Evolutionary conservation across 768 basidiomycete species (phyloP).

Genomic region (Boletus pseudo-olivaceus): DNA sequence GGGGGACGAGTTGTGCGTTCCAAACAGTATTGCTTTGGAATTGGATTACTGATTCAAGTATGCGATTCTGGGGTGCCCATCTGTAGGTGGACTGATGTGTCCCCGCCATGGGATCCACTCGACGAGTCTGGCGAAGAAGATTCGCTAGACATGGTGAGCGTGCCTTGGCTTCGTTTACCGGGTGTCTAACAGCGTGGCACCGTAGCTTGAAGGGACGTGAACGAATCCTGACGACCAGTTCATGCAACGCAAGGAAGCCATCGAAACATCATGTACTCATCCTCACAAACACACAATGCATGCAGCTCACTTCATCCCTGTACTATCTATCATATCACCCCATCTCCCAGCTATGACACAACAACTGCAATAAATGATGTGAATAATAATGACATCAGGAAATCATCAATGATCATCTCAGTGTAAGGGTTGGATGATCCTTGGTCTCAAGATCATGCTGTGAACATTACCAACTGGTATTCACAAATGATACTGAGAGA

Average conservation of each 20-base stretch:
- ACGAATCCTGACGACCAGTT: not conserved
- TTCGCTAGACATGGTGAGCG: constrained; percentile 8
- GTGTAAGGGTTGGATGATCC: no score
- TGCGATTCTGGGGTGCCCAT: not conserved
- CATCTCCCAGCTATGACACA: no score
- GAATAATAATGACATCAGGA: no score
- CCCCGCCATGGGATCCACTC: constrained; percentile 23
- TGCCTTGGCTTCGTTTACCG: no score
- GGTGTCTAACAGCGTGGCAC: not conserved
- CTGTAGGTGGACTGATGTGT: constrained; percentile 21
- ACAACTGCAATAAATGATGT: no score
- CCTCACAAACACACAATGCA: not conserved
- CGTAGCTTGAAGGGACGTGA: not conserved
- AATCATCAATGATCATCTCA: no score
- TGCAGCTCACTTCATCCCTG: not conserved
- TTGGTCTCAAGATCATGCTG: no score
- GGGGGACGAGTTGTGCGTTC: constrained; percentile 20
- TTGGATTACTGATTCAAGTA: not conserved
- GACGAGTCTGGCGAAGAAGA: constrained; percentile 26
- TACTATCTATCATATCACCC: not conserved
- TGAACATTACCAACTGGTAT: no score
- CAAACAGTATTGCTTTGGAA: not conserved
- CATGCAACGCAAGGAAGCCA: not conserved
- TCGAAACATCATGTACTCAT: not conserved
- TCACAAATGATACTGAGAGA: no score